Evolutionary conservation across 805 yeast species (phyloP).

Genomic region (Yarrowia deformans): DNA sequence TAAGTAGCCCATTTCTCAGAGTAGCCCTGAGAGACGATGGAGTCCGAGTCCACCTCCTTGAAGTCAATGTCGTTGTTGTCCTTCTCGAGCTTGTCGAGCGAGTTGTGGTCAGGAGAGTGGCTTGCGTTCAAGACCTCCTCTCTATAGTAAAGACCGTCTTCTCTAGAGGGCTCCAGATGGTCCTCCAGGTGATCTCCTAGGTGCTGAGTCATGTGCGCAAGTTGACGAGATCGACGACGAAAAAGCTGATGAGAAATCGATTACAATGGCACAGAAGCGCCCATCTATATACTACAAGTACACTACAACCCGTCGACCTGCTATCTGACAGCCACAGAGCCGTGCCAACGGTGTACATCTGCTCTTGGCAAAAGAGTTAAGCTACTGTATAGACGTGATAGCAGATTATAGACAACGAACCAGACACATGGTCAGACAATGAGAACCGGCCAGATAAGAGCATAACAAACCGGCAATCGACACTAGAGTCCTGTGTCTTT

Average conservation of each 20-base stretch:
- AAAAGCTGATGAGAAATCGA: too few species aligned
- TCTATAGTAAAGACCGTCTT: not conserved
- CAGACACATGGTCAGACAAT: too few species aligned
- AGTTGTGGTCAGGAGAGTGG: not conserved
- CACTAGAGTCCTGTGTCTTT: not conserved
- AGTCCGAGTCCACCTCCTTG: not conserved
- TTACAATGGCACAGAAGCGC: too few species aligned
- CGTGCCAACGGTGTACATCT: conserved; percentile 1
- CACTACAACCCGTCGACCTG: not conserved
- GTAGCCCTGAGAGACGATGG: not conserved
- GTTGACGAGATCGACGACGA: too few species aligned
- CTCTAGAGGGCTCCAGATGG: conserved; percentile 3
- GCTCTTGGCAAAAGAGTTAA: not conserved
- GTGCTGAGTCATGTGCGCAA: not conserved
- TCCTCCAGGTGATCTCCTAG: conserved; percentile 11
- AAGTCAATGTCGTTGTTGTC: not conserved
- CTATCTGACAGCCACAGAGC: conserved; percentile 21
- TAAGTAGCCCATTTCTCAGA: not conserved
- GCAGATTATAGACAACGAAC: not conserved
- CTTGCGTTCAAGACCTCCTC: not conserved
- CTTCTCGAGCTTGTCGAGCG: not conserved
- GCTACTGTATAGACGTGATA: not conserved
- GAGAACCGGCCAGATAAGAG: too few species aligned
- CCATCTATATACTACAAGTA: not conserved
- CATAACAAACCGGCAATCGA: too few species aligned